phyloP scores from a whole-genome alignment of 164 flowering plant species.

The Saururus chinensis region DNA sequence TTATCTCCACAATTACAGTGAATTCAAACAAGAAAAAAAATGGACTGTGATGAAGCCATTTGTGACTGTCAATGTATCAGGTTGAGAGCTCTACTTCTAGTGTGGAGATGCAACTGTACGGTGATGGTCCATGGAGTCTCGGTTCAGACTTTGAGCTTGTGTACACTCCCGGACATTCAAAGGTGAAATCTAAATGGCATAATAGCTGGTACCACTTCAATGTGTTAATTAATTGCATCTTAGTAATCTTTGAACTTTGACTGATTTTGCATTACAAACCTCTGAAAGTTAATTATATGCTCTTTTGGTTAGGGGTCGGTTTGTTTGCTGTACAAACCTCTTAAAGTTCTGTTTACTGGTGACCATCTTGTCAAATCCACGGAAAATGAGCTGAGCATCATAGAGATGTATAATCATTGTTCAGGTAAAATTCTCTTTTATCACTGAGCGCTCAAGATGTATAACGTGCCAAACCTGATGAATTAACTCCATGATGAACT shows the following conservation, averaged over 20 bases:
- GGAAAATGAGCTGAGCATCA: slow-evolving; percentile 21
- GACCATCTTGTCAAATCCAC: slow-evolving; percentile 28
- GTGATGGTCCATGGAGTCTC: slow-evolving; percentile 47
- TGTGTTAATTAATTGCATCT: background rate
- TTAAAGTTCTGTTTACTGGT: slow-evolving; percentile 36
- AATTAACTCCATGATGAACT: background rate
- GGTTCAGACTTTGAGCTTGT: slow-evolving; percentile 34
- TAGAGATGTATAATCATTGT: slow-evolving; percentile 25
- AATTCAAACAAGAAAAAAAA: background rate
- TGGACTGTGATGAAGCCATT: background rate
- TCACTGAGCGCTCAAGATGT: background rate
- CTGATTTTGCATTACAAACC: slow-evolving; percentile 23
- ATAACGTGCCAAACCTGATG: background rate
- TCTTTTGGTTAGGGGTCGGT: slow-evolving; percentile 31
- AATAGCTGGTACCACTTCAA: background rate
- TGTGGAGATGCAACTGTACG: slow-evolving; percentile 46
- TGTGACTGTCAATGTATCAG: slow-evolving; percentile 14
- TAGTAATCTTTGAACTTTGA: background rate
- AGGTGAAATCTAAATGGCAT: slow-evolving; percentile 10
- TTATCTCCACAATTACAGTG: background rate
- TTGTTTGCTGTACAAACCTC: slow-evolving; percentile 39
- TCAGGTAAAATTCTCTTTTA: slow-evolving; percentile 22
- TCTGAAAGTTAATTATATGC: slow-evolving; percentile 15
- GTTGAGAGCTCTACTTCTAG: slow-evolving; percentile 23
- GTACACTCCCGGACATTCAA: slow-evolving; percentile 52